Evolutionary conservation across 140 eudicot species (phyloP), one percentile per base, ranked within the genome.

Genomic region (Anethum foeniculum): DNA sequence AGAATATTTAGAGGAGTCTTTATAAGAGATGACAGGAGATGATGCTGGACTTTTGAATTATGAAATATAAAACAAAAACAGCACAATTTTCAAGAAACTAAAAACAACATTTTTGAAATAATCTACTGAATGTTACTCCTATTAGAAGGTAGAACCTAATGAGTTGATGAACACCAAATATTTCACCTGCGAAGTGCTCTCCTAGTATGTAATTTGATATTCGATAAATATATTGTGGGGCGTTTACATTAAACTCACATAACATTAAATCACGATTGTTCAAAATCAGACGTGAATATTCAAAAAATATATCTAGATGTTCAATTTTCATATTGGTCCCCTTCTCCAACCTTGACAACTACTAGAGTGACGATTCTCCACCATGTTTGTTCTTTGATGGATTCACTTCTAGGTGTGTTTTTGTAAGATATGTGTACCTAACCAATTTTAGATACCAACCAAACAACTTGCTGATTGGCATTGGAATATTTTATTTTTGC

Each of bases 1-100:
- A 85, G 88, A 88, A 90, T 79, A 85, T 90, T 83, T 88, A 88
- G 82, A 85, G 89, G 84, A 78, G 91, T 80, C 83, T 76, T 83
- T 58, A 75, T 78, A 82, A 86, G 79, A 84, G 86, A 88, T 85
- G 91, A 88, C 85, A 87, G 85, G 83, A 82, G 87, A 71, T 83
- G 86, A 86, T 83, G 84, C 83, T 67, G 73, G 28, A 86, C 87
- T 85, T 87, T 82, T 82, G 80, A 84, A 85, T 19, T 23, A 52
- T 52, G 21, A 52, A 18, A 5, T 19, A 4, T 52, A 52, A 52
- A 34, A 52, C 3, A 4, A 18, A 21, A 54, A 54, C 64, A 18
- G 9, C 64, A 54, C 27, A 6, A 19, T 54, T 54, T 19, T 54
- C 64, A 54, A 54, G n/a, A 52, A 1, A 21, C 64, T 21, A 1